phyloP scores from a whole-genome alignment of 441 rosid species.

The Gossypium davidsonii region DNA sequence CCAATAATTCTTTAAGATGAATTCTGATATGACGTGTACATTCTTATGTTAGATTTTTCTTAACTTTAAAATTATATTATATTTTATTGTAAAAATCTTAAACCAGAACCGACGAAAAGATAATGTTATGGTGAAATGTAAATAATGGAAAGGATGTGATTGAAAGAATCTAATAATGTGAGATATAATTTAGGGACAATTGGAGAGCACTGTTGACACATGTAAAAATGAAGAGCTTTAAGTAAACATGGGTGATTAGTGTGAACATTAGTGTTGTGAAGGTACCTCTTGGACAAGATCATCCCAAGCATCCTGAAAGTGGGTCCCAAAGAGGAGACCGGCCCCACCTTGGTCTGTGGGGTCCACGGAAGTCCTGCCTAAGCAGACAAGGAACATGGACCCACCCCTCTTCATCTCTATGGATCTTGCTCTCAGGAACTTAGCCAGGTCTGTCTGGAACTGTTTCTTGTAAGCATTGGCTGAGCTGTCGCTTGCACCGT shows the following conservation, averaged over 20 bases:
- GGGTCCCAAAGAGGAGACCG: conserved; percentile 88
- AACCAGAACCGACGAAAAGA: no score
- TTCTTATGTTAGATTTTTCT: no score
- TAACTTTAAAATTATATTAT: no score
- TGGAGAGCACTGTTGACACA: conserved; percentile 7
- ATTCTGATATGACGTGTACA: no score
- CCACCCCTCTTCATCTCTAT: conserved; percentile 77
- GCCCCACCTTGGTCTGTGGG: conserved; percentile 95
- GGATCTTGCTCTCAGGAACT: conserved; percentile 61
- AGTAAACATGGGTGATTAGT: not conserved
- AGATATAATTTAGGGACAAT: not conserved
- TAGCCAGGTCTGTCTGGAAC: conserved; percentile 68
- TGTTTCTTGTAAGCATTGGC: conserved; percentile 67
- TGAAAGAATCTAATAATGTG: not conserved
- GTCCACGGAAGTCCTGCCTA: conserved; percentile 81
- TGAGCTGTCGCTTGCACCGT: conserved; percentile 52
- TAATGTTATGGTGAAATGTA: not conserved
- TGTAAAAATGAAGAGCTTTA: not conserved
- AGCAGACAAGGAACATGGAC: conserved; percentile 84
- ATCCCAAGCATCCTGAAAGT: conserved; percentile 97
- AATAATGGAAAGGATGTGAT: not conserved
- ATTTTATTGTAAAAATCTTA: no score
- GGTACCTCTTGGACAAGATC: conserved; percentile 89
- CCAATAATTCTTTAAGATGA: no score
- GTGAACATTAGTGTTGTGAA: conserved; percentile 4